phyloP scores from a whole-genome alignment of 768 basidiomycete genomes.

The Trametes villosa region DNA sequence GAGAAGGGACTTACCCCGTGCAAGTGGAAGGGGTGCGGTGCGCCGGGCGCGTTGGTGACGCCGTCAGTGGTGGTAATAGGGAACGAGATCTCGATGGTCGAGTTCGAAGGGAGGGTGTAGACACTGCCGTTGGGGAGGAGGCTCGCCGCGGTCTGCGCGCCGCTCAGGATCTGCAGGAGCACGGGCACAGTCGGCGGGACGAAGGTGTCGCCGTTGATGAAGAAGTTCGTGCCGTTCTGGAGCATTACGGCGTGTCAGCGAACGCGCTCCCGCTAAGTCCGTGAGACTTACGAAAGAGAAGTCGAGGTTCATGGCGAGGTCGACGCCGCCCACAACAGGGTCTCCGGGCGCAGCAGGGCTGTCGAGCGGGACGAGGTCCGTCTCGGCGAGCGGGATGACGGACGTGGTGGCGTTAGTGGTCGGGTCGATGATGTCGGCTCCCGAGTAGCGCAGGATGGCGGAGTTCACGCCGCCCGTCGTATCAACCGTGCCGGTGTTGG shows the following conservation, averaged over 20 bases:
- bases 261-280: neutral
- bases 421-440: conserved; percentile 49
- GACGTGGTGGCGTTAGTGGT: conserved; percentile 35
- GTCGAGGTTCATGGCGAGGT: conserved; percentile 21
- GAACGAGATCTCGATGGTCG: conserved; percentile 45
- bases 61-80: conserved; percentile 42
- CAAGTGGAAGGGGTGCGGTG: conserved; percentile 47
- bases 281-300: conserved; percentile 26
- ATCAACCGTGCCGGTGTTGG: conserved; percentile 14
- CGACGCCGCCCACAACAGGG: conserved; percentile 25
- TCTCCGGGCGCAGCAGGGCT: conserved; percentile 28
- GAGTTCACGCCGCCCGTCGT: conserved; percentile 44
- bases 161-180: conserved; percentile 55
- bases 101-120: conserved; percentile 50
- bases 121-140: conserved; percentile 48
- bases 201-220: conserved; percentile 38
- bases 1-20: conserved; percentile 28
- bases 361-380: conserved; percentile 42
- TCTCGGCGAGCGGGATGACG: conserved; percentile 42
- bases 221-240: conserved; percentile 32
- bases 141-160: conserved; percentile 43
- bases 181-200: conserved; percentile 48
- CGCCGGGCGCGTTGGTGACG: conserved; percentile 41
- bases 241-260: neutral
- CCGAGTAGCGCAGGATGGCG: conserved; percentile 56